These are phyloP conservation scores for Pichia kluyveri DNA, from an alignment of 805 yeast genomes.

Conservation along the genomic window DNA sequence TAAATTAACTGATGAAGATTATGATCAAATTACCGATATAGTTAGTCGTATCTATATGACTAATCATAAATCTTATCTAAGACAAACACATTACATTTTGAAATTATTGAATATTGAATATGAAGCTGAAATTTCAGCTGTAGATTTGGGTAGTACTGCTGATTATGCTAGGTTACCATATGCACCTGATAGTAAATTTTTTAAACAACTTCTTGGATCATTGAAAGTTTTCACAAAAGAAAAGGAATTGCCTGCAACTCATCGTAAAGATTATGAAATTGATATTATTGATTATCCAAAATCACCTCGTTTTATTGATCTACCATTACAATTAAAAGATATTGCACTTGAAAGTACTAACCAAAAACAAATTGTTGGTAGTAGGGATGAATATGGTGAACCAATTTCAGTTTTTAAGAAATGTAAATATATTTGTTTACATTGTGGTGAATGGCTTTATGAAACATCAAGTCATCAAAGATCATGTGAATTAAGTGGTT, in stretches of 20 bases:
- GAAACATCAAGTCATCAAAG: conserved; percentile 10
- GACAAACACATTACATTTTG: no score
- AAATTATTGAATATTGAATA: no score
- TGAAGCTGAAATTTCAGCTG: no score
- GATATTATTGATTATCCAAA: conserved; percentile 42
- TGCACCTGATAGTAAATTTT: no score
- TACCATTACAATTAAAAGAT: conserved; percentile 30
- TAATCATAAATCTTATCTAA: no score
- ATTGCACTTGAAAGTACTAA: conserved; percentile 3
- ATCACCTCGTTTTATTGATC: conserved; percentile 38
- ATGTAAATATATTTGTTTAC: conserved; percentile 14
- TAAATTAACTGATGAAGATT: no score
- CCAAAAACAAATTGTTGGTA: neutral
- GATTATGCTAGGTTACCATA: no score
- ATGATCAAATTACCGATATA: no score
- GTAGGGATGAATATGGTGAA: neutral
- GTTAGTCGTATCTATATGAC: no score
- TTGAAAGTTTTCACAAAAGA: neutral
- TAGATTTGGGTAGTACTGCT: no score
- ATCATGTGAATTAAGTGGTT: conserved; percentile 15
- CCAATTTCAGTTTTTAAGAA: neutral
- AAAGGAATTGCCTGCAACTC: neutral
- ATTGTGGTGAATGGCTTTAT: conserved; percentile 18
- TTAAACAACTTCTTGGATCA: no score
- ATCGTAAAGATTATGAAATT: conserved; percentile 2